Base-by-base conservation (phyloP, 495 filamentous ascomycete species). In the Oidiodendron maius region DNA sequence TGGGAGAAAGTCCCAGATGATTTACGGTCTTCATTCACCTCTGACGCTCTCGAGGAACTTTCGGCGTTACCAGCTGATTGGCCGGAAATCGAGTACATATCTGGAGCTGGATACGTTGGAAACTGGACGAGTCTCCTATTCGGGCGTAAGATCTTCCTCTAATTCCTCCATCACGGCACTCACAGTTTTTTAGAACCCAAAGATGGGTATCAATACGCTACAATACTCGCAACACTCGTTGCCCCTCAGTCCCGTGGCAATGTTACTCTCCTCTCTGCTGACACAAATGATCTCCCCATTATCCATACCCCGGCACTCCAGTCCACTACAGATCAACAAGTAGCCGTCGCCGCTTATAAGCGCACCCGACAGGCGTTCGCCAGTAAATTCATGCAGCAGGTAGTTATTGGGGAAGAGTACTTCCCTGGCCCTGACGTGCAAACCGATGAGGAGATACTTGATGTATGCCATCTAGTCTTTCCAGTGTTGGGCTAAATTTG, bases 161-260 rank as follows among this genome's bases (percentile, higher is more conserved):
- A 32, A 32, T 32, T 32, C 28, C 28, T 32, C 28, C 28, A 8
- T 32, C 28, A 8, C 28, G n/a, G 28, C 28, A 32, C 8, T 8
- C 28, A 32, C 28, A 32, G 28, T 32, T 32, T 32, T 32, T 32
- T n/a, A 32, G 28, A 8, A 32, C n/a, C 39, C 76, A 81, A 34
- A 78, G n/a, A n/a, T 32, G 8, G n/a, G n/a, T n/a, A 32, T 8
- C 28, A n/a, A 32, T n/a, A 8, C n/a, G 8, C 28, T 32, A 32
- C n/a, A 32, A 8, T 32, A 8, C 28, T 8, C 28, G n/a, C 28
- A n/a, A 32, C n/a, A 32, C 28, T 32, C 28, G 8, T n/a, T n/a
- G n/a, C 8, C 28, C 28, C 28, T 8, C n/a, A 8, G n/a, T 32
- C 28, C 28, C 28, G 28, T 32, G 28, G 28, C 28, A 32, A n/a